These are phyloP conservation scores for Sphagnum fallax DNA, from an alignment of 228 moss, liverwort and hornwort genomes.

Conservation along the genomic window DNA sequence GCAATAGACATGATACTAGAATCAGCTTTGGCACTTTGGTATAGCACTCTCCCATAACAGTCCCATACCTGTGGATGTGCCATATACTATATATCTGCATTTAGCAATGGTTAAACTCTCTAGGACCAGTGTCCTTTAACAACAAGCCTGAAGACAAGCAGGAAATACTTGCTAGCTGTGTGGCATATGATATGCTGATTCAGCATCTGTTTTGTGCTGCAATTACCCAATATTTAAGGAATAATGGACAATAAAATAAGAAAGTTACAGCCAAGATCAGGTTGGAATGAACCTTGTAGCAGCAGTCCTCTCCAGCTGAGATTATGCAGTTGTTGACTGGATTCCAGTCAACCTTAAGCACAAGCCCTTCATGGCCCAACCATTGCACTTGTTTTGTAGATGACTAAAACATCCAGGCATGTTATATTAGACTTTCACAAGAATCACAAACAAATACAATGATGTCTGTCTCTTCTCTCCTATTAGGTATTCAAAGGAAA, in stretches of 20 bases:
- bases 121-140: too few species aligned
- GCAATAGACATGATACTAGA: slow-evolving; percentile 54
- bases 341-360: slow-evolving; percentile 80
- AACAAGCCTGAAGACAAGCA: too few species aligned
- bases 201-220: too few species aligned
- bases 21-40: slow-evolving; percentile 57
- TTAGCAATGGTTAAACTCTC: neutral
- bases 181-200: too few species aligned
- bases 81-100: slow-evolving; percentile 1
- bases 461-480: neutral
- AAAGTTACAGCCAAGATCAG: too few species aligned
- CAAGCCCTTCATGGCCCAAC: slow-evolving; percentile 70
- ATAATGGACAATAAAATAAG: neutral
- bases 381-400: slow-evolving; percentile 60
- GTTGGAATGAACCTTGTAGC: slow-evolving; percentile 51
- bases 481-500: neutral
- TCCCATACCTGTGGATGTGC: slow-evolving; percentile 76
- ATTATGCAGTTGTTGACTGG: slow-evolving; percentile 70
- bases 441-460: neutral
- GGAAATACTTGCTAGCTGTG: too few species aligned
- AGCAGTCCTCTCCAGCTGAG: slow-evolving; percentile 80
- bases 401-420: slow-evolving; percentile 23
- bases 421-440: neutral
- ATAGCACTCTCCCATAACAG: slow-evolving; percentile 75
- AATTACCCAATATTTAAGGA: neutral